Evolutionary conservation across 768 basidiomycete genomes (phyloP).

Genomic region (Pholiota conissans): DNA sequence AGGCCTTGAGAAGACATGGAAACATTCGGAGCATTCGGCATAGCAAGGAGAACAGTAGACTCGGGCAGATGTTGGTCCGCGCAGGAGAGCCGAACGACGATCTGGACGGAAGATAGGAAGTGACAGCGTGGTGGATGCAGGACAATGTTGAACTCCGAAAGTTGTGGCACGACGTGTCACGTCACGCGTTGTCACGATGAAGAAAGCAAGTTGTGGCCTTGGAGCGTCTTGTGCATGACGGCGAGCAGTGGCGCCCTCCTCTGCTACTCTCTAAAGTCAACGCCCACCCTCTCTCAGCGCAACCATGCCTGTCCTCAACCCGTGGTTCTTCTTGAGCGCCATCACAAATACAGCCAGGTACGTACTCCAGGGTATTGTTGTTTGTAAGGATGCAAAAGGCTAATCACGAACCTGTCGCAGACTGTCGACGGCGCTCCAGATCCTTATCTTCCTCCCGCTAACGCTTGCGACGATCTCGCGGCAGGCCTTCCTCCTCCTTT

Average conservation of each 20-base stretch:
- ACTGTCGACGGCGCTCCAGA: constrained; percentile 75
- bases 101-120: no score
- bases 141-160: no score
- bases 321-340: constrained; percentile 69
- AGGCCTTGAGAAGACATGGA: no score
- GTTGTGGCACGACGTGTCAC: constrained; percentile 2
- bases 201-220: not conserved
- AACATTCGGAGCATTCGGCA: no score
- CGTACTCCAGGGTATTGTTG: not conserved
- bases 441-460: constrained; percentile 80
- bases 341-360: constrained; percentile 65
- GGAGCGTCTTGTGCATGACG: constrained; percentile 8
- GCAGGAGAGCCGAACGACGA: no score
- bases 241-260: constrained; percentile 8
- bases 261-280: not conserved
- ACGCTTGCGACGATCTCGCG: constrained; percentile 83
- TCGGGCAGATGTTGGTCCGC: no score
- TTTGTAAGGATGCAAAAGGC: not conserved
- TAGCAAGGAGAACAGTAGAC: no score
- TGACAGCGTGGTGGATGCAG: no score
- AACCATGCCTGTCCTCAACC: constrained; percentile 40
- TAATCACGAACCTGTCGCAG: constrained; percentile 38
- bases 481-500: constrained; percentile 78
- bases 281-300: not conserved
- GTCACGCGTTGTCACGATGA: not conserved